Evolutionary conservation across 2,329 filamentous ascomycete genomes (phyloP).

Genomic region (Tolypocladium nubicola): DNA sequence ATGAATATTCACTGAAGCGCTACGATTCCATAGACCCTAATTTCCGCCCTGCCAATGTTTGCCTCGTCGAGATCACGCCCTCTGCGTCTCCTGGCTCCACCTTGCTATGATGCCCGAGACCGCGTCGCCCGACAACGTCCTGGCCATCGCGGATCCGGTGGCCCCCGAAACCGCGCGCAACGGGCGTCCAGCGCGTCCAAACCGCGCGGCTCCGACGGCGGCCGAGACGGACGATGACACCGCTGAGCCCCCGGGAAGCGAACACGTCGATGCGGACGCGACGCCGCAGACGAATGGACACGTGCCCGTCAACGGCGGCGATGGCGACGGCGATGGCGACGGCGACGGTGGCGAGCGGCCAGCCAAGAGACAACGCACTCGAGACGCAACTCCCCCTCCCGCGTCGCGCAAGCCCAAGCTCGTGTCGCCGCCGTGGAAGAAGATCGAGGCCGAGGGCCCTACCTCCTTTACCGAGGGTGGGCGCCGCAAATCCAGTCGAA

Average conservation of each 20-base stretch:
- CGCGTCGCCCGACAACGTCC: constrained; percentile 42
- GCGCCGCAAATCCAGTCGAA: constrained; percentile 54
- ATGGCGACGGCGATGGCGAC: constrained; percentile 26
- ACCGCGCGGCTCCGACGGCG: constrained; percentile 11
- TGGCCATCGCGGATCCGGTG: constrained; percentile 18
- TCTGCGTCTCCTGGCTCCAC: constrained; percentile 30
- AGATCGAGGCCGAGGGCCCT: constrained; percentile 71
- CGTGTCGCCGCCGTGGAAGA: constrained; percentile 89
- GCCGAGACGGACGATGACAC: constrained; percentile 5
- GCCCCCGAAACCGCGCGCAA: constrained; percentile 13
- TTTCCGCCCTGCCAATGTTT: constrained; percentile 48
- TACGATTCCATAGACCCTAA: constrained; percentile 42
- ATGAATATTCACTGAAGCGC: constrained; percentile 31
- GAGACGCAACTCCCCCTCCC: constrained; percentile 31
- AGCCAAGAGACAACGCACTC: constrained; percentile 55
- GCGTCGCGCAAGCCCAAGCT: constrained; percentile 33
- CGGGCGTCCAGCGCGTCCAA: constrained; percentile 8
- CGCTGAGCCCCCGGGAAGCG: constrained; percentile 7
- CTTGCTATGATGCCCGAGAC: constrained; percentile 47
- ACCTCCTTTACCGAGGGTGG: constrained; percentile 74
- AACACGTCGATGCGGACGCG: constrained; percentile 11
- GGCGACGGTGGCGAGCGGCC: constrained; percentile 36
- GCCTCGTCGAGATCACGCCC: constrained; percentile 43
- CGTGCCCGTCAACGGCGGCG: constrained; percentile 45
- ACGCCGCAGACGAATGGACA: constrained; percentile 15